Conservation (phyloP, 169 alveolate species). For the Eimeria sp. region DNA sequence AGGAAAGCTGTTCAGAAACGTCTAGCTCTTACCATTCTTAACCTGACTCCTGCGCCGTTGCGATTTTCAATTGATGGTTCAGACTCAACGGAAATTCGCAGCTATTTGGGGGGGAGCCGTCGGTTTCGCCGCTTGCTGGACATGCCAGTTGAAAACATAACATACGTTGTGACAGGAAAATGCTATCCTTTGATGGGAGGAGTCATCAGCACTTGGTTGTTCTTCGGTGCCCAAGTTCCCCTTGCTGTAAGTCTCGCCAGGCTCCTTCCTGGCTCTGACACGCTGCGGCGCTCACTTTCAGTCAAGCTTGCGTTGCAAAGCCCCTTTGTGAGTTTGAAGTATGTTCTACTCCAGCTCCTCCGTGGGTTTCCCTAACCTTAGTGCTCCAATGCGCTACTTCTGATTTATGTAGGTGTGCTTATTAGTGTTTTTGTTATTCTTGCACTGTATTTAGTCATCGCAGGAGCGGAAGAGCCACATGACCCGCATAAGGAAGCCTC, state of each 20-base stretch:
- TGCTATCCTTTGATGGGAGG: constrained; percentile 88
- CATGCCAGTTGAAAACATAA: constrained; percentile 80
- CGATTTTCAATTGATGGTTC: background rate
- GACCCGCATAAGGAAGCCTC: constrained; percentile 69
- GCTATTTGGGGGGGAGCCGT: constrained; percentile 78
- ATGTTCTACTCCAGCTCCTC: background rate
- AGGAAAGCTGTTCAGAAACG: background rate
- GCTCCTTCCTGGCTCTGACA: background rate
- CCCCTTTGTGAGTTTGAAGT: background rate
- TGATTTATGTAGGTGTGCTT: background rate
- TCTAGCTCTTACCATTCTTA: too few species aligned
- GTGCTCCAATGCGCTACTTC: background rate
- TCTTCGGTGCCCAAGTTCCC: constrained; percentile 86
- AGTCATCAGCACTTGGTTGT: constrained; percentile 86
- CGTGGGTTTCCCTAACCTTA: background rate
- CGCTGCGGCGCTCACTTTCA: background rate
- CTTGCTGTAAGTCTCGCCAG: constrained; percentile 64
- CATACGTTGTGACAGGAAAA: constrained; percentile 82
- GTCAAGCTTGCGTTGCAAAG: background rate
- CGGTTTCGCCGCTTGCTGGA: constrained; percentile 81
- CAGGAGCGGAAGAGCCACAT: constrained; percentile 78
- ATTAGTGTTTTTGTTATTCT: background rate
- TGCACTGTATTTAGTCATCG: constrained; percentile 5
- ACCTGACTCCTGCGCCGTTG: background rate
- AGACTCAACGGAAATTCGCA: constrained; percentile 79